Conservation (phyloP, 768 basidiomycete genomes). For the Auricularia auricula-judae region DNA sequence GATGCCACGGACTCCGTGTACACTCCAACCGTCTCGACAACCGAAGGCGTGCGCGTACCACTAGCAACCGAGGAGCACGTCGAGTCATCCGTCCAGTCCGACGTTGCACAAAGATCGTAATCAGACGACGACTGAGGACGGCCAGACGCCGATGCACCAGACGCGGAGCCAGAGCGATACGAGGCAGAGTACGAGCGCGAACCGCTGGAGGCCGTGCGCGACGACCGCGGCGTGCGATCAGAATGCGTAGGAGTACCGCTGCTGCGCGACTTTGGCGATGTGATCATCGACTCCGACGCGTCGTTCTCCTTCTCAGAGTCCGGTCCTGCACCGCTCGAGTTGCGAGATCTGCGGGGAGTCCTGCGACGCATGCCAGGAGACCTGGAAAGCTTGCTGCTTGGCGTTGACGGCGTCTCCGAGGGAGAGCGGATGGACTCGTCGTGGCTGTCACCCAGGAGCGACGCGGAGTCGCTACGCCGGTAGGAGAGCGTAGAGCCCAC, state of each 20-base stretch:
- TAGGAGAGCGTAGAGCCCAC: constrained; percentile 42
- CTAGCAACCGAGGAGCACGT: background rate
- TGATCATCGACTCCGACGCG: constrained; percentile 15
- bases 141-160: background rate
- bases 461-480: constrained; percentile 40
- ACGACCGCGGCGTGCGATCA: background rate
- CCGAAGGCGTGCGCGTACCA: background rate
- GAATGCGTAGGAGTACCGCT: constrained; percentile 1
- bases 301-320: constrained; percentile 50
- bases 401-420: constrained; percentile 3
- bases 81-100: background rate
- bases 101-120: background rate
- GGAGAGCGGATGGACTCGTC: constrained; percentile 13
- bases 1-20: background rate
- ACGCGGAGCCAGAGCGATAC: background rate
- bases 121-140: background rate
- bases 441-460: constrained; percentile 46
- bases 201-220: background rate
- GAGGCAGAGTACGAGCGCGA: background rate
- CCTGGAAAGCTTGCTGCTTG: constrained; percentile 33
- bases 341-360: constrained; percentile 31
- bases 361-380: constrained; percentile 47
- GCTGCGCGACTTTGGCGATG: background rate
- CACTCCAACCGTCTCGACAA: background rate
- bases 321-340: constrained; percentile 19